Evolutionary conservation across 345 rosid genomes (phyloP).

Genomic region (Conringia planisiliqua): DNA sequence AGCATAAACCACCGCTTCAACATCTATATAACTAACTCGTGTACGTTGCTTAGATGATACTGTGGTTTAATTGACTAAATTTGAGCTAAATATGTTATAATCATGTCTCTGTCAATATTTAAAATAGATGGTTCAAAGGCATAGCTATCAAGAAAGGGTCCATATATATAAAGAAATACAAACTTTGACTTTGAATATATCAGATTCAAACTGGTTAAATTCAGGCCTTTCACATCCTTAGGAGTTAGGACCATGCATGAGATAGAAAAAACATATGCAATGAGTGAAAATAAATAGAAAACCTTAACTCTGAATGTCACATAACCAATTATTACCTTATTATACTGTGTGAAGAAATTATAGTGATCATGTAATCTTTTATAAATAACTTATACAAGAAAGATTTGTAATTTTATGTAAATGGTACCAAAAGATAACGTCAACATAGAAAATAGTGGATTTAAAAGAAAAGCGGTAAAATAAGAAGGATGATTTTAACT

Average conservation of each 20-base stretch:
- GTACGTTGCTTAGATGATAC: background rate
- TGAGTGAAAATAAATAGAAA: background rate
- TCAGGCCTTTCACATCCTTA: background rate
- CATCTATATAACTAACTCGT: background rate
- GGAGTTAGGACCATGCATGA: slow-evolving; percentile 10
- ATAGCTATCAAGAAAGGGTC: slow-evolving; percentile 5
- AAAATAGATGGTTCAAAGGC: slow-evolving; percentile 6
- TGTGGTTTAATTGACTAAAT: background rate
- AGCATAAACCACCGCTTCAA: background rate
- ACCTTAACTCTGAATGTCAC: background rate
- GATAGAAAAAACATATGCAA: background rate
- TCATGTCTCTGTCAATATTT: slow-evolving; percentile 11
- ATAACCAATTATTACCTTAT: background rate
- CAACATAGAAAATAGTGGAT: background rate
- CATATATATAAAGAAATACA: slow-evolving; percentile 8
- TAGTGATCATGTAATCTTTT: background rate
- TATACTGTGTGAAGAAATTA: background rate
- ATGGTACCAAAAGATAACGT: background rate
- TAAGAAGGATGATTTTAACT: background rate
- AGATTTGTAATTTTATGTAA: background rate
- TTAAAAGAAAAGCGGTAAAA: background rate
- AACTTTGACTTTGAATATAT: slow-evolving; percentile 16
- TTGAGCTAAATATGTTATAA: background rate
- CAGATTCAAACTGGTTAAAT: slow-evolving; percentile 1
- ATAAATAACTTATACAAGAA: background rate